Percentiles rank a stretch among this genome's conserved stretches.
Conservation (phyloP, 768 basidiomycete genomes). For the Crepidotus variabilis region DNA sequence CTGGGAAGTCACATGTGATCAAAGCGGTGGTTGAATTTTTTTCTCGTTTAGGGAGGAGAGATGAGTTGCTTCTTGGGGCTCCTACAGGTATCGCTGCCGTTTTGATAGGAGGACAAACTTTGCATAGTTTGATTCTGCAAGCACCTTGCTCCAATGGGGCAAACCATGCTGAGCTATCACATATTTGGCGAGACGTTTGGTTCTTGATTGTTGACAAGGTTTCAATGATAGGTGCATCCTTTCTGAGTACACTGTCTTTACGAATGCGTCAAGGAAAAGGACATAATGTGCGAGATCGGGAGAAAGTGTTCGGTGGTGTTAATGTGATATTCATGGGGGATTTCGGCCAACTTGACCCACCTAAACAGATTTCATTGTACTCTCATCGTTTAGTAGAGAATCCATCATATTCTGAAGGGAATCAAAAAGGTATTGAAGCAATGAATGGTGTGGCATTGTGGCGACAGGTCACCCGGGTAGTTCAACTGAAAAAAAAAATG, state of each 20-base stretch:
- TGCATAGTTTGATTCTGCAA: constrained; percentile 8
- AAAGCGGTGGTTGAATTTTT: constrained; percentile 7
- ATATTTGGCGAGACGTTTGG: constrained; percentile 6
- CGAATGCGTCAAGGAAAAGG: constrained; percentile 6
- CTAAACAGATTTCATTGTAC: constrained; percentile 5
- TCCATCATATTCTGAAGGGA: constrained; percentile 6
- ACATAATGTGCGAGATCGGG: neutral
- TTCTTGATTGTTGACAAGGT: constrained; percentile 11
- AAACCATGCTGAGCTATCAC: neutral
- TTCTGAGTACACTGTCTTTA: constrained; percentile 4
- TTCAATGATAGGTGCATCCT: constrained; percentile 9
- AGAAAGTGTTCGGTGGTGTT: constrained; percentile 9
- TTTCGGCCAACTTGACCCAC: constrained; percentile 10
- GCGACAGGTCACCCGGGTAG: constrained; percentile 8
- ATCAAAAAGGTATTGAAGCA: neutral
- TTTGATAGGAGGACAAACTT: constrained; percentile 9
- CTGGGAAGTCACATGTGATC: constrained; percentile 10
- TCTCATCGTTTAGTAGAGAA: constrained; percentile 3
- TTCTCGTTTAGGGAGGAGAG: neutral
- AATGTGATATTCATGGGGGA: constrained; percentile 14
- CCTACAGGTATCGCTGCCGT: constrained; percentile 15
- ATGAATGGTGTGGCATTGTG: constrained; percentile 11
- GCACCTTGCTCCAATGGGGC: neutral
- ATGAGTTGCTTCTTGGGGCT: constrained; percentile 8
- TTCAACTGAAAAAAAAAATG: constrained; percentile 1